These are phyloP conservation scores for Ustilago curta DNA, from an alignment of 1,284 basidiomycete genomes.

Conservation along the genomic window DNA sequence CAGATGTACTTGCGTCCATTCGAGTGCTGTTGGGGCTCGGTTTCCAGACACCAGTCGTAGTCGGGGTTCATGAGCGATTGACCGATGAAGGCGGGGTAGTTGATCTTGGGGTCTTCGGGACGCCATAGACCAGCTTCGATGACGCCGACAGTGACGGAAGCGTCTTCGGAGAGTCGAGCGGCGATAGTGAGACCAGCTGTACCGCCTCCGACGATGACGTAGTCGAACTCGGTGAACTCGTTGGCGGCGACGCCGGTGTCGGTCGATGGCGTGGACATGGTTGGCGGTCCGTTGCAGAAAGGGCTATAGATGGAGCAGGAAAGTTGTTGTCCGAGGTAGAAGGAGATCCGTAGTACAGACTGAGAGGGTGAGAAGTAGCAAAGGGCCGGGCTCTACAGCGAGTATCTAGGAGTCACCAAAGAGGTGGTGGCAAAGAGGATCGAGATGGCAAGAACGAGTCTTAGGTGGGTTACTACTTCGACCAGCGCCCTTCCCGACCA, in stretches of 20 bases:
- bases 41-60: conserved; percentile 54
- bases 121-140: conserved; percentile 60
- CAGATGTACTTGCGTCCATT: conserved; percentile 51
- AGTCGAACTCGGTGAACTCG: conserved; percentile 58
- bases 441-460: background rate
- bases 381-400: background rate
- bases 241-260: conserved; percentile 47
- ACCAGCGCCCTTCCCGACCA: background rate
- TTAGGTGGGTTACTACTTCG: background rate
- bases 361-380: background rate
- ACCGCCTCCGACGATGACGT: conserved; percentile 56
- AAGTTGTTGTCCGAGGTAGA: no score
- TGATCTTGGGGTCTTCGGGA: conserved; percentile 54
- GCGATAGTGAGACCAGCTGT: conserved; percentile 59
- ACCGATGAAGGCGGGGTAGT: conserved; percentile 52
- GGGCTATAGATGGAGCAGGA: background rate
- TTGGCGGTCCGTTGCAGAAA: background rate
- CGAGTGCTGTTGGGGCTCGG: conserved; percentile 46
- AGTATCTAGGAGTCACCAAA: background rate
- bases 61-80: conserved; percentile 56
- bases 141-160: conserved; percentile 52
- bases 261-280: conserved; percentile 28
- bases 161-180: conserved; percentile 51
- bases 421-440: background rate
- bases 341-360: background rate